Conservation (phyloP, 805 yeast genomes). For the Lipomyces kockii region DNA sequence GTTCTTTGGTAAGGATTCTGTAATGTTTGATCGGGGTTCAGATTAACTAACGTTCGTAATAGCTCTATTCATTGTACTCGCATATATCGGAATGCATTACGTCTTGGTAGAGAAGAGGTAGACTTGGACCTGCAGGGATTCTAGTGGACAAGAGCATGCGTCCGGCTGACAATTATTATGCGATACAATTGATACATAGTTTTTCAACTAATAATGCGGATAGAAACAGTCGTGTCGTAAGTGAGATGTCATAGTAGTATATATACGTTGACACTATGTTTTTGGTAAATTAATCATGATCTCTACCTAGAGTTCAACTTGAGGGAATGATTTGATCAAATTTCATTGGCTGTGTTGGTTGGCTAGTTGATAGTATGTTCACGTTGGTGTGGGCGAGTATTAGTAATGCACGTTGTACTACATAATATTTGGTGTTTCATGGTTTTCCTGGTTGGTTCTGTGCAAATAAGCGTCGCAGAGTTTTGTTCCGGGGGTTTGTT, state of each 20-base stretch:
- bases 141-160: background rate
- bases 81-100: conserved; percentile 73
- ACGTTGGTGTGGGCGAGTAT: background rate
- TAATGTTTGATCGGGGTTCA: background rate
- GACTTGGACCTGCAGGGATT: background rate
- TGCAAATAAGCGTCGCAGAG: background rate
- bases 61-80: conserved; percentile 62
- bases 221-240: background rate
- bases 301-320: background rate
- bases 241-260: background rate
- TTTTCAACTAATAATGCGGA: background rate
- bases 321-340: background rate
- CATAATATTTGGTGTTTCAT: background rate
- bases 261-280: background rate
- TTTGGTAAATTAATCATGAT: background rate
- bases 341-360: background rate
- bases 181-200: background rate
- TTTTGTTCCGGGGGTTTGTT: background rate
- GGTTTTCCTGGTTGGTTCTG: background rate
- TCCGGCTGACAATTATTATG: background rate
- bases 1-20: conserved; percentile 49
- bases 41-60: background rate
- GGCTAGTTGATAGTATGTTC: background rate
- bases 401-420: background rate
- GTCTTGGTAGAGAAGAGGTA: conserved; percentile 77